Evolutionary conservation across 2,329 filamentous ascomycete genomes (phyloP).

Genomic region (Sporothrix phasma): DNA sequence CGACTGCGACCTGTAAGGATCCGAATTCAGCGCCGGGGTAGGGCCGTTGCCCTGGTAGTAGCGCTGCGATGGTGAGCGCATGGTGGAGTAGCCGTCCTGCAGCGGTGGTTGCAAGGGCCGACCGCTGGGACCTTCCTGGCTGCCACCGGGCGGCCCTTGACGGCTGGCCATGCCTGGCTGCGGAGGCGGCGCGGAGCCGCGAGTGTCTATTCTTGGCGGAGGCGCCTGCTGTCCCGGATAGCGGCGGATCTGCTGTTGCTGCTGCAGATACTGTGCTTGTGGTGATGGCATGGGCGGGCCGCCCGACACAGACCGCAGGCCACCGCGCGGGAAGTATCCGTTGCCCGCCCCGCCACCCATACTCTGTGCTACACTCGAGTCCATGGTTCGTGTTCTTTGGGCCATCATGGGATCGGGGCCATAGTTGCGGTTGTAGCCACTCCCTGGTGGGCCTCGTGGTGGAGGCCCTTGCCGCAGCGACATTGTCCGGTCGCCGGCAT

Average conservation of each 20-base stretch:
- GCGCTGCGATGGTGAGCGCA: constrained; percentile 42
- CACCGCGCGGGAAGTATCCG: constrained; percentile 40
- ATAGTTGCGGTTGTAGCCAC: constrained; percentile 28
- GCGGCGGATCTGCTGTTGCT: constrained; percentile 37
- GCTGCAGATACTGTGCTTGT: constrained; percentile 38
- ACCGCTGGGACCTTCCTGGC: constrained; percentile 20
- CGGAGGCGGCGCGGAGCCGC: constrained; percentile 40
- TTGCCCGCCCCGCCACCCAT: constrained; percentile 13
- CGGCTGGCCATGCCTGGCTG: constrained; percentile 6
- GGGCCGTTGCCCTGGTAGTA: constrained; percentile 53
- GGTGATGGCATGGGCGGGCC: constrained; percentile 37
- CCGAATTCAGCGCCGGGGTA: constrained; percentile 65
- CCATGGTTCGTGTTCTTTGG: constrained; percentile 34
- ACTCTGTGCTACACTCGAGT: constrained; percentile 32
- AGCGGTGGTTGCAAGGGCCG: constrained; percentile 8
- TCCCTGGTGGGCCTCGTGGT: constrained; percentile 40
- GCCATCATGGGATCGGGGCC: constrained; percentile 20
- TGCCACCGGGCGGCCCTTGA: not conserved
- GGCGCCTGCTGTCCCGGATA: constrained; percentile 30
- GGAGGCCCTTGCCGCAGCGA: constrained; percentile 53
- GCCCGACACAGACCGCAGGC: constrained; percentile 41
- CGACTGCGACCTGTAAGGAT: constrained; percentile 86
- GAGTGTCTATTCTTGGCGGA: constrained; percentile 43
- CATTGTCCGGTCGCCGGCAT: constrained; percentile 54
- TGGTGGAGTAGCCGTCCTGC: constrained; percentile 33